Conservation (phyloP, 768 basidiomycete genomes). For the Suillus luteus region DNA sequence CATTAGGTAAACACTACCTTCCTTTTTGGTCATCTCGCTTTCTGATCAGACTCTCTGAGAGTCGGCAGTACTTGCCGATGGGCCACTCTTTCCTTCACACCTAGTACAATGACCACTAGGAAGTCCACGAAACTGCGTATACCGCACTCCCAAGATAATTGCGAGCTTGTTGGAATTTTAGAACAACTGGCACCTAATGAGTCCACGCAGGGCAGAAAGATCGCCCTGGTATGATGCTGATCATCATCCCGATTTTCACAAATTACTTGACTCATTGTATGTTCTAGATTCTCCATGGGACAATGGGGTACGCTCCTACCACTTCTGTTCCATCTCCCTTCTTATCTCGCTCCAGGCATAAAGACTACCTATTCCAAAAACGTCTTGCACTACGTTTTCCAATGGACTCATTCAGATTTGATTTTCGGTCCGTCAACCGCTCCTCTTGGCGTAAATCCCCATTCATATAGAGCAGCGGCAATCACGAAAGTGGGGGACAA, state of each 20-base stretch:
- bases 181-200: constrained; percentile 56
- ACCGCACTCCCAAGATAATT: constrained; percentile 49
- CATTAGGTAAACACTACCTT: constrained; percentile 25
- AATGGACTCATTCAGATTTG: constrained; percentile 82
- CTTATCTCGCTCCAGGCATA: constrained; percentile 55
- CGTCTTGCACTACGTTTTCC: constrained; percentile 65
- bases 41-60: no score
- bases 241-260: constrained; percentile 12
- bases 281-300: constrained; percentile 73
- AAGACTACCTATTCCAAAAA: constrained; percentile 83
- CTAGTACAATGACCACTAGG: constrained; percentile 23
- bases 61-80: background rate
- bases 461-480: constrained; percentile 51
- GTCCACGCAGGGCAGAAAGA: constrained; percentile 56
- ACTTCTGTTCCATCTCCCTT: background rate
- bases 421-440: constrained; percentile 69
- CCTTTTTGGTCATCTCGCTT: constrained; percentile 24
- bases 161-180: constrained; percentile 57
- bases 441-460: constrained; percentile 4
- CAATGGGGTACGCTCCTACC: constrained; percentile 60
- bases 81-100: constrained; percentile 16
- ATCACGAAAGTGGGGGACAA: constrained; percentile 71
- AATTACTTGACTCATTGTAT: constrained; percentile 18
- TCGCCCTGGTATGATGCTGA: constrained; percentile 58
- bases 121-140: constrained; percentile 54